Evolutionary conservation across 1,284 basidiomycete species (phyloP).

Genomic region (Trametes sp.): DNA sequence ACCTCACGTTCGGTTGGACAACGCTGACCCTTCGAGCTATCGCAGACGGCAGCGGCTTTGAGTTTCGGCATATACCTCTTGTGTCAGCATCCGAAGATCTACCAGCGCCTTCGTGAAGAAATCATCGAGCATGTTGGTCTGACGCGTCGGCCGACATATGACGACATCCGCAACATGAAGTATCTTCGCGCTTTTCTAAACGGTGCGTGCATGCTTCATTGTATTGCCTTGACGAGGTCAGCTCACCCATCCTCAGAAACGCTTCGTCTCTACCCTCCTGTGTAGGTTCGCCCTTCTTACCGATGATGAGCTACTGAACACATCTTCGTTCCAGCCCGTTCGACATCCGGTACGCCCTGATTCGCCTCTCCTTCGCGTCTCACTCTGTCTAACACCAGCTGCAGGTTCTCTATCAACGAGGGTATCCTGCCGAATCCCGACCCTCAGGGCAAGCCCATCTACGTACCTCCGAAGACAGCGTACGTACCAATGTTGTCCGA

Average conservation of each 20-base stretch:
- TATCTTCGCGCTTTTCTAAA: conserved; percentile 46
- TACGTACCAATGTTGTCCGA: conserved; percentile 4
- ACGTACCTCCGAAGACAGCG: conserved; percentile 36
- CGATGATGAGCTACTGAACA: no score
- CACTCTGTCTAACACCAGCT: neutral
- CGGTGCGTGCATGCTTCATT: conserved; percentile 17
- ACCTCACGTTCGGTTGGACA: neutral
- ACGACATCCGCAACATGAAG: conserved; percentile 41
- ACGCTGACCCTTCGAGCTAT: neutral
- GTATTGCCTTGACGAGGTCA: neutral
- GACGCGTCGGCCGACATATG: conserved; percentile 36
- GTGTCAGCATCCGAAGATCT: conserved; percentile 40
- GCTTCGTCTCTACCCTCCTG: conserved; percentile 41
- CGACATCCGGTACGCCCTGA: conserved; percentile 30
- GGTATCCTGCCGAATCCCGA: conserved; percentile 35
- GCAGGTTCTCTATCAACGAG: conserved; percentile 34
- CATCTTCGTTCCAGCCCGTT: conserved; percentile 39
- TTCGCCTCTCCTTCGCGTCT: neutral
- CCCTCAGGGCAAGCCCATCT: conserved; percentile 36
- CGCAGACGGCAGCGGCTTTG: conserved; percentile 42
- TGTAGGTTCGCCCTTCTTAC: conserved; percentile 29
- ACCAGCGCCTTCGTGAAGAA: conserved; percentile 39
- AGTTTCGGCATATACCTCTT: conserved; percentile 43
- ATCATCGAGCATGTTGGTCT: conserved; percentile 31
- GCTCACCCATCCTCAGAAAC: conserved; percentile 32